Evolutionary conservation across 345 rosid species (phyloP), one percentile per base, ranked within the genome.

Genomic region (Carallia pectinifolia): DNA sequence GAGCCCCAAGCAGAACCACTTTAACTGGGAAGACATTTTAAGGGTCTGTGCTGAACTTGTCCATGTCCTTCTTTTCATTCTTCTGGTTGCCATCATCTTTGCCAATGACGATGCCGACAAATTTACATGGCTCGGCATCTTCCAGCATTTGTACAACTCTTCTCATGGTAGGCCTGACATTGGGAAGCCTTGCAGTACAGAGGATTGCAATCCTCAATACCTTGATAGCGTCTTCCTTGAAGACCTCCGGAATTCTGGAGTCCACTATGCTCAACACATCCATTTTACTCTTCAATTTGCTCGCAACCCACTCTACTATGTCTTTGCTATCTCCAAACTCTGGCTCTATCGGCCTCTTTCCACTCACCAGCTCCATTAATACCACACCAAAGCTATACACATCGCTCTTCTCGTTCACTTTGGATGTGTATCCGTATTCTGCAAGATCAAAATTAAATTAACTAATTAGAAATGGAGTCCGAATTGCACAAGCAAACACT

Each of bases 311-410:
- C 66, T 76, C 77, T 54, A 92, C 93, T 61, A 95, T 86, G 87
- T 92, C 93, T 64, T 77, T 86, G 78, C 82, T 84, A 61, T 92
- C 97, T 48, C 97, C 96, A 40, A 58, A 92, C 74, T 90, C 97
- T 0, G 85, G 74, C 75, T 94, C 97, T 56, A 91, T 88, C 0
- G 98, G 90, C 77, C 80, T 87, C 73, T 81, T 95, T 10, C 97
- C 97, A 0, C 87, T 92, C 62, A 95, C 92, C 1, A 92, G 83
- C 83, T 95, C 99, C 93, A 92, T 87, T 62, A 95, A 63, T 36
- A 95, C 97, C 44, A 95, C 99, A 5, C 97, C 99, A 27, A 90
- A 94, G 75, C 98, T 91, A 29, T 94, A 94, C 69, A 94, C 98
- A 52, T 94, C 97, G 64, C 89, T 86, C 83, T 91, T 95, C 81